Conservation (phyloP, 2,329 filamentous ascomycete genomes). For the Neonectria punicea region DNA sequence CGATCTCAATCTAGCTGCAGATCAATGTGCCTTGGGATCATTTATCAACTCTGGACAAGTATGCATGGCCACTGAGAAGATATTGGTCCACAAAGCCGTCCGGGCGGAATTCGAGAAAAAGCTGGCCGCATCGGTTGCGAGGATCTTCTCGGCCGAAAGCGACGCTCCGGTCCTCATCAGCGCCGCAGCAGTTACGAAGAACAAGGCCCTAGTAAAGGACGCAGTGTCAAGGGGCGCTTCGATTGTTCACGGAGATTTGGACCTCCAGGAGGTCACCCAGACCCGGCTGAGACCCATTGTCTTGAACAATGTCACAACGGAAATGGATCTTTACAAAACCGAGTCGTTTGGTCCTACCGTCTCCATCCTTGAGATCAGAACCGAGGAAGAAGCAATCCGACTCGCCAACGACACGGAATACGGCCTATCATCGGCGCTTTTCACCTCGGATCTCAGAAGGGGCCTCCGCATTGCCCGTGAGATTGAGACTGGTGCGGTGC, state of each 20-base stretch:
- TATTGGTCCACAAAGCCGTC: constrained; percentile 66
- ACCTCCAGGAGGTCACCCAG: constrained; percentile 45
- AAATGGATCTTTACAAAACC: constrained; percentile 79
- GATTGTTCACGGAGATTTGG: constrained; percentile 53
- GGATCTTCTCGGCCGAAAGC: constrained; percentile 63
- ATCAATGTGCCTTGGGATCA: constrained; percentile 73
- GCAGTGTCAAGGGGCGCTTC: constrained; percentile 74
- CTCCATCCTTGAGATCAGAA: constrained; percentile 71
- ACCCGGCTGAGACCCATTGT: constrained; percentile 71
- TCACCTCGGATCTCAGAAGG: constrained; percentile 73
- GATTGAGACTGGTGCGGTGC: constrained; percentile 74
- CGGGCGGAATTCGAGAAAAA: constrained; percentile 58
- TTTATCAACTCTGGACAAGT: constrained; percentile 83
- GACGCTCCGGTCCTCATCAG: constrained; percentile 78
- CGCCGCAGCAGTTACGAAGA: constrained; percentile 71
- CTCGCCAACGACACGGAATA: constrained; percentile 87
- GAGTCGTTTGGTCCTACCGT: constrained; percentile 85
- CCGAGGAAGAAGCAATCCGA: constrained; percentile 76
- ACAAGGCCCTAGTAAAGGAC: constrained; percentile 73
- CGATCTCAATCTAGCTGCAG: constrained; percentile 76
- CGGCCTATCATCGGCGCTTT: constrained; percentile 77
- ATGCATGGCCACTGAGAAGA: constrained; percentile 86
- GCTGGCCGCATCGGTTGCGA: constrained; percentile 52
- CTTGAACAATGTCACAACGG: constrained; percentile 67
- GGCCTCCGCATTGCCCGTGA: constrained; percentile 69